Evolutionary conservation across 768 basidiomycete species (phyloP).

Genomic region (Hemileccinum rubropunctum): DNA sequence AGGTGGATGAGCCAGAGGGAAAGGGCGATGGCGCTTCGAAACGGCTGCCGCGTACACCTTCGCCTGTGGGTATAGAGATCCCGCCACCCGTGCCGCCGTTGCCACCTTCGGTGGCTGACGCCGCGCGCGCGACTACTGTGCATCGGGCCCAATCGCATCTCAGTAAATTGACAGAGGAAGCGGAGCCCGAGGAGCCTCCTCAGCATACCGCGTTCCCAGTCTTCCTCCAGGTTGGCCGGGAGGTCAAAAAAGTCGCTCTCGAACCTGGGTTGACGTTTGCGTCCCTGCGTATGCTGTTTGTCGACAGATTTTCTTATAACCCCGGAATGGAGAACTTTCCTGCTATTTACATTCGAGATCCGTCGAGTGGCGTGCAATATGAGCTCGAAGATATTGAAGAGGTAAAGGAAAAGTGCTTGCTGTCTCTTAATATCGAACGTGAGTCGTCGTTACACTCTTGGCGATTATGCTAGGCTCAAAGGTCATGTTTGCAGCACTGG

Average conservation of each 20-base stretch:
- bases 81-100: slow-evolving; percentile 45
- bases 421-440: slow-evolving; percentile 98
- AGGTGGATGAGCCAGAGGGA: slow-evolving; percentile 53
- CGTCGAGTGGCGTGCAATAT: slow-evolving; percentile 88
- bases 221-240: slow-evolving; percentile 86
- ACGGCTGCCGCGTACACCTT: slow-evolving; percentile 38
- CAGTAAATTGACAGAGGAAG: slow-evolving; percentile 18
- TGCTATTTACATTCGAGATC: slow-evolving; percentile 93
- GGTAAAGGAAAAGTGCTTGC: slow-evolving; percentile 79
- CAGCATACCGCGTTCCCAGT: slow-evolving; percentile 50
- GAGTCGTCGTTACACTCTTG: slow-evolving; percentile 37
- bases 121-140: slow-evolving; percentile 15
- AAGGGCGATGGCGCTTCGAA: slow-evolving; percentile 15
- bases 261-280: slow-evolving; percentile 71
- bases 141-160: slow-evolving; percentile 2
- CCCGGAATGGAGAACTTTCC: slow-evolving; percentile 93
- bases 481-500: slow-evolving; percentile 61
- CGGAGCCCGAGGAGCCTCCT: slow-evolving; percentile 19
- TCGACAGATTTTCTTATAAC: slow-evolving; percentile 92
- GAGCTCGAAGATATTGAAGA: slow-evolving; percentile 95
- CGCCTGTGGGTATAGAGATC: slow-evolving; percentile 19
- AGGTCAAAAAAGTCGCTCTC: slow-evolving; percentile 83
- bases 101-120: slow-evolving; percentile 47
- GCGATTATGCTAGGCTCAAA: not conserved
- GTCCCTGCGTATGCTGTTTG: slow-evolving; percentile 80